Evolutionary conservation across 192 early-diverging fungal genomes (phyloP).

Genomic region (Chytriomyces hyalinus): DNA sequence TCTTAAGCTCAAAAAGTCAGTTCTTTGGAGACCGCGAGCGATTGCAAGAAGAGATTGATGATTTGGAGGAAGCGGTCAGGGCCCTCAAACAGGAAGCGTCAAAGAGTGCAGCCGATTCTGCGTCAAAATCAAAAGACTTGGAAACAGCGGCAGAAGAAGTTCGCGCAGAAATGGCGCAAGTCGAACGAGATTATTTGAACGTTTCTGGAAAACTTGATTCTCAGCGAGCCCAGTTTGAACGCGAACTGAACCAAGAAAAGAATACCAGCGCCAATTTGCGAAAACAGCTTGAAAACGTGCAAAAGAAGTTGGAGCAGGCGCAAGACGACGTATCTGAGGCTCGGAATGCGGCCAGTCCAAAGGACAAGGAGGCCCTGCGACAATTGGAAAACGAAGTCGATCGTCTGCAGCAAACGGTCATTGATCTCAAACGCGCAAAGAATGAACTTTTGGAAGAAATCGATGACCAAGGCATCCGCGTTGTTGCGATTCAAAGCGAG

Average conservation of each 20-base stretch:
- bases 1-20: constrained; percentile 43
- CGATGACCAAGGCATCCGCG: constrained; percentile 48
- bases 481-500: constrained; percentile 34
- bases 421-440: constrained; percentile 49
- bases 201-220: constrained; percentile 26
- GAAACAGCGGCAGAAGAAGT: constrained; percentile 28
- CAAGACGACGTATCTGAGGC: constrained; percentile 36
- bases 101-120: background rate
- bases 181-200: constrained; percentile 34
- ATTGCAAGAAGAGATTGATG: constrained; percentile 47
- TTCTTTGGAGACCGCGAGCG: constrained; percentile 49
- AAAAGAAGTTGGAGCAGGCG: constrained; percentile 40
- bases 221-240: constrained; percentile 35
- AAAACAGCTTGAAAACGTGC: constrained; percentile 29
- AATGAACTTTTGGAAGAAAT: constrained; percentile 53
- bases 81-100: constrained; percentile 22
- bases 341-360: constrained; percentile 19
- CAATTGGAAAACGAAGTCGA: constrained; percentile 36
- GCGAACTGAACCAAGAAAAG: constrained; percentile 29
- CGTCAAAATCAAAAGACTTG: constrained; percentile 18
- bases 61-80: constrained; percentile 38
- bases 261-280: constrained; percentile 22
- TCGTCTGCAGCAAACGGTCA: constrained; percentile 48
- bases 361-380: constrained; percentile 34
- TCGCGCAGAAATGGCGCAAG: constrained; percentile 27